These are phyloP conservation scores for Auxenochlorella pyrenoidosa DNA, from an alignment of 139 green algal species.

Conservation along the genomic window DNA sequence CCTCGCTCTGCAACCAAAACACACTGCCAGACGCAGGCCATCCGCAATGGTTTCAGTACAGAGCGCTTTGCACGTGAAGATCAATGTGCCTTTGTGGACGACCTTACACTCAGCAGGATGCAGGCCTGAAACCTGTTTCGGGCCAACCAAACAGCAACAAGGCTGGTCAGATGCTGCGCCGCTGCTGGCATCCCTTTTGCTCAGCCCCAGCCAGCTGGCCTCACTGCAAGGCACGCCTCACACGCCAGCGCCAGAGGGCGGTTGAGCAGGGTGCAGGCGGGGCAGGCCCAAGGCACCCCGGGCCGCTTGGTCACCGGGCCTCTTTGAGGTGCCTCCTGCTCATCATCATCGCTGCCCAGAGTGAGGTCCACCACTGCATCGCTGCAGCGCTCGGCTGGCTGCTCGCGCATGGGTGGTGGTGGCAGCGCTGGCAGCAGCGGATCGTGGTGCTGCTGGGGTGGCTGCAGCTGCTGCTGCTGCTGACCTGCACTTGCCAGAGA, in stretches of 20 bases:
- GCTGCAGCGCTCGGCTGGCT: neutral
- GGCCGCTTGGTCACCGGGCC: neutral
- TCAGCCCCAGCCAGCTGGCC: conserved; percentile 8
- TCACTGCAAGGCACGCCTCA: neutral
- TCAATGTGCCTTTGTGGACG: too few species aligned
- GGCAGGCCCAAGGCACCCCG: neutral
- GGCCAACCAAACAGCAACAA: too few species aligned
- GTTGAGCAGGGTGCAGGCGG: conserved; percentile 18
- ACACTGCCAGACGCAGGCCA: too few species aligned
- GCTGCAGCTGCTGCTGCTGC: neutral
- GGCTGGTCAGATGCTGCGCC: too few species aligned
- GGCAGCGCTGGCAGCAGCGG: neutral
- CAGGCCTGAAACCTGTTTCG: too few species aligned
- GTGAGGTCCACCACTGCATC: conserved; percentile 25
- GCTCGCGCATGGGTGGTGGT: neutral
- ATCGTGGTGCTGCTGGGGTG: neutral
- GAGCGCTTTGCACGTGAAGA: too few species aligned
- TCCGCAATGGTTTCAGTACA: too few species aligned
- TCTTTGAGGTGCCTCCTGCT: neutral
- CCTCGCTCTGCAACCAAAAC: too few species aligned
- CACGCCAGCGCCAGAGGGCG: conserved; percentile 12
- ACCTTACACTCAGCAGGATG: too few species aligned
- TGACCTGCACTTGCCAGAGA: neutral
- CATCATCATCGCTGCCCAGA: neutral
- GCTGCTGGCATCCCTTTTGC: too few species aligned